A percentile compares a stretch with the other conserved stretches of the same genome.
phyloP scores from a whole-genome alignment of 164 flowering plant species.

The Nymphaea thermarum region DNA sequence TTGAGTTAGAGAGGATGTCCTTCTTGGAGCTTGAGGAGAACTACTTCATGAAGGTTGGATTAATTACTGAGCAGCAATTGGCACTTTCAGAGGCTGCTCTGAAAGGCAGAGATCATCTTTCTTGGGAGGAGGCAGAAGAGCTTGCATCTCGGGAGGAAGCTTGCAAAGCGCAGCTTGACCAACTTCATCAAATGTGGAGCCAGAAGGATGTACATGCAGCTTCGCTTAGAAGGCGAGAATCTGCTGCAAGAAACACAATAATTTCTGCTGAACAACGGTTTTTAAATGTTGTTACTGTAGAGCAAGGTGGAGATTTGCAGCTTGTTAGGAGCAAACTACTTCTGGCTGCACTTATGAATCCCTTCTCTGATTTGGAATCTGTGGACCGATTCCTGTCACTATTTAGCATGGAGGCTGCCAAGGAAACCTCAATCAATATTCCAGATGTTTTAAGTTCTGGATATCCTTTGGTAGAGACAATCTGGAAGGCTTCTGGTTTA shows the following conservation, averaged over 20 bases:
- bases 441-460: slow-evolving; percentile 49
- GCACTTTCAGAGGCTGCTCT: slow-evolving; percentile 92
- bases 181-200: slow-evolving; percentile 84
- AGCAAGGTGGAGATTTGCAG: slow-evolving; percentile 34
- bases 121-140: slow-evolving; percentile 99
- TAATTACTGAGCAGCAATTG: slow-evolving; percentile 79
- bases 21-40: slow-evolving; percentile 67
- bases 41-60: slow-evolving; percentile 81
- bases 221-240: slow-evolving; percentile 58
- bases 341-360: slow-evolving; percentile 39
- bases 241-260: slow-evolving; percentile 38
- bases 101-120: slow-evolving; percentile 82
- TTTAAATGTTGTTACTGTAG: slow-evolving; percentile 30
- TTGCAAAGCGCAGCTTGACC: slow-evolving; percentile 74
- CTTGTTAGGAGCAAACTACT: slow-evolving; percentile 44
- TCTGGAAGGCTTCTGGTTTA: slow-evolving; percentile 55
- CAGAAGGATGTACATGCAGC: slow-evolving; percentile 57
- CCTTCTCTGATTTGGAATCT: slow-evolving; percentile 71
- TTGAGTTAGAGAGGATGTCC: slow-evolving; percentile 63
- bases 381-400: slow-evolving; percentile 33
- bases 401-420: slow-evolving; percentile 17
- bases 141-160: slow-evolving; percentile 96
- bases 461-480: slow-evolving; percentile 40
- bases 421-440: slow-evolving; percentile 18
- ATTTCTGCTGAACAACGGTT: slow-evolving; percentile 48